Percentiles rank a stretch among this genome's conserved stretches.
Conservation (phyloP, 805 yeast genomes). For the Saturnispora galanensis region DNA sequence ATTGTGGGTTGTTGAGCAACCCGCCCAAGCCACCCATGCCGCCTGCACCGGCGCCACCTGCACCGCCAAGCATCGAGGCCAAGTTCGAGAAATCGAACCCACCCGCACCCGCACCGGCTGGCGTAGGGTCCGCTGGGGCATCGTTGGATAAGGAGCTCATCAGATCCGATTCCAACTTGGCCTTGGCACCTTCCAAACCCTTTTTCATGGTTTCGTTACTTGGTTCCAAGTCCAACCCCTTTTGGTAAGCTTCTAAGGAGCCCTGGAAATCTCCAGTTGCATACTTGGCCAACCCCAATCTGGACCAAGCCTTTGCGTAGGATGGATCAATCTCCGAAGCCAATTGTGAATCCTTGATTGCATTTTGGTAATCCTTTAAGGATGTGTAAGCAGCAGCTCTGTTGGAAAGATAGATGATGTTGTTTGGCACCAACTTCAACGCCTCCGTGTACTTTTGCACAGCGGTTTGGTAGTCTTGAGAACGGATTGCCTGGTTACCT, state of each 20-base stretch:
- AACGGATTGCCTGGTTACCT: slow-evolving; percentile 87
- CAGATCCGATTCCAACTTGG: slow-evolving; percentile 70
- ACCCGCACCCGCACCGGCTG: slow-evolving; percentile 21
- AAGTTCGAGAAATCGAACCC: slow-evolving; percentile 58
- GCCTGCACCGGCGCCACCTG: slow-evolving; percentile 45
- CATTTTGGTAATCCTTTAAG: slow-evolving; percentile 58
- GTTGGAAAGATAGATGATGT: slow-evolving; percentile 82
- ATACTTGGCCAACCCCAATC: slow-evolving; percentile 88
- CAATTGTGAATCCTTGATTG: slow-evolving; percentile 71
- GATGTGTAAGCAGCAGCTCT: slow-evolving; percentile 96
- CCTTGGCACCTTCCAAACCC: slow-evolving; percentile 90
- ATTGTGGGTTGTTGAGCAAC: slow-evolving; percentile 72
- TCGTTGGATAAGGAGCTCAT: slow-evolving; percentile 31
- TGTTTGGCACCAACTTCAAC: slow-evolving; percentile 53
- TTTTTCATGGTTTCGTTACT: slow-evolving; percentile 85
- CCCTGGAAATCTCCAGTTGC: slow-evolving; percentile 92
- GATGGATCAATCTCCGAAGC: slow-evolving; percentile 72
- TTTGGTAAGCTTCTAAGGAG: slow-evolving; percentile 81
- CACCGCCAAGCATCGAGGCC: slow-evolving; percentile 35
- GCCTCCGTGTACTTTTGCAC: slow-evolving; percentile 75
- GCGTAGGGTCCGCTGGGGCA: slow-evolving; percentile 17
- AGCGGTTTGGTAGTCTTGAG: slow-evolving; percentile 60
- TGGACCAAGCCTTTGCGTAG: slow-evolving; percentile 88
- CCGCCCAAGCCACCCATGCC: slow-evolving; percentile 66
- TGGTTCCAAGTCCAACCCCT: slow-evolving; percentile 78